These are phyloP conservation scores for Jaenimonas drosophilae DNA, from an alignment of 208 protist species.

Conservation along the genomic window DNA sequence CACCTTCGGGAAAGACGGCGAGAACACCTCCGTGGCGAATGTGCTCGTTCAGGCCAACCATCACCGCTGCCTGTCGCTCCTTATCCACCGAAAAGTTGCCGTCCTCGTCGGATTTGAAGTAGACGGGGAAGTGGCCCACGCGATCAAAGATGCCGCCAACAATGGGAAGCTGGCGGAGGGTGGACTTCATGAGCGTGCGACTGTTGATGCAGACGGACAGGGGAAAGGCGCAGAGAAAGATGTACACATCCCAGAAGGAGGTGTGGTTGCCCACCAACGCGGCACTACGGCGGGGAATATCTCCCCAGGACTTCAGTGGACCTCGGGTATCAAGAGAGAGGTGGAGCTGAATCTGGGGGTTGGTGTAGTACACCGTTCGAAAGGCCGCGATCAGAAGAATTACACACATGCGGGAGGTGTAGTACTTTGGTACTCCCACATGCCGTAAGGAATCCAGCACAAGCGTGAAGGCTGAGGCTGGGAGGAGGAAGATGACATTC, in stretches of 20 bases:
- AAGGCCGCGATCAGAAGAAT: constrained; percentile 15
- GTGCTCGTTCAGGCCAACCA: constrained; percentile 16
- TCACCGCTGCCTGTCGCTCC: constrained; percentile 34
- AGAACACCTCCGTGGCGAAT: constrained; percentile 23
- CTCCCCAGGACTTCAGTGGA: constrained; percentile 14
- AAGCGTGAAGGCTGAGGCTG: constrained; percentile 14
- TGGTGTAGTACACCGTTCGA: constrained; percentile 17
- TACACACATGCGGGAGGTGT: constrained; percentile 14
- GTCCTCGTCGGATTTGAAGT: constrained; percentile 48
- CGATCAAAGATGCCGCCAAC: constrained; percentile 43
- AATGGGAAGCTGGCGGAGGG: constrained; percentile 40
- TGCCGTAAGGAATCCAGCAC: constrained; percentile 26
- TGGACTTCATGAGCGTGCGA: constrained; percentile 47
- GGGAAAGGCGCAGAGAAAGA: constrained; percentile 21
- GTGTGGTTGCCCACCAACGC: constrained; percentile 49
- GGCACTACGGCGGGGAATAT: constrained; percentile 15
- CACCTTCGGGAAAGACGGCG: constrained; percentile 47
- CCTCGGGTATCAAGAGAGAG: constrained; percentile 16
- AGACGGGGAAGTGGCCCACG: constrained; percentile 56
- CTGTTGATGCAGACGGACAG: constrained; percentile 13
- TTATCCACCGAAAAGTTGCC: constrained; percentile 50
- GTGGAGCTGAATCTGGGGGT: constrained; percentile 32
- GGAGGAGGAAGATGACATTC: constrained; percentile 16
- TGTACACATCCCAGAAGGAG: constrained; percentile 58
- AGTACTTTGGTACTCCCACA: constrained; percentile 21